phyloP scores from a whole-genome alignment of 495 filamentous ascomycete species.

The Neohortaea acidophila region DNA sequence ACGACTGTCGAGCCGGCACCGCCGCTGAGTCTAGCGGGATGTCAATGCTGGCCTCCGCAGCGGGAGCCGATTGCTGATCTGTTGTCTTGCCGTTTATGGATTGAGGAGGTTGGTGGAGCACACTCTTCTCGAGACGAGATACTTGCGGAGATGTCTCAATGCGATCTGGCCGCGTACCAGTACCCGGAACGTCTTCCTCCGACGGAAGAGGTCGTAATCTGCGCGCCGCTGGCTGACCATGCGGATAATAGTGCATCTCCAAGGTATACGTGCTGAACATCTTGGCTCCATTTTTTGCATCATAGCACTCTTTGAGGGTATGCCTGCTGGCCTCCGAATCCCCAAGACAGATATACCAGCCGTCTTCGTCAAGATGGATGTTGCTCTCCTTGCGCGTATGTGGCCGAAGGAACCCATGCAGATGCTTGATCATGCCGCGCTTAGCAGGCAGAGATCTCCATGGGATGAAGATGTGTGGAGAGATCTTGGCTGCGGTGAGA shows the following conservation, averaged over 20 bases:
- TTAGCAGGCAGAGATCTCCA: conserved; percentile 2
- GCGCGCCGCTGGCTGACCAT: conserved; percentile 1
- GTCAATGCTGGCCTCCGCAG: too few species aligned
- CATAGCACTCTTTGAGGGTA: conserved; percentile 1
- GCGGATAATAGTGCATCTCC: not conserved
- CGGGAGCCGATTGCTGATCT: too few species aligned
- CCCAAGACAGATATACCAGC: conserved; percentile 14
- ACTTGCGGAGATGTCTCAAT: too few species aligned
- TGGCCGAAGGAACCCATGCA: not conserved
- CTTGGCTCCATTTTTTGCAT: not conserved
- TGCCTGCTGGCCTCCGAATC: conserved; percentile 1
- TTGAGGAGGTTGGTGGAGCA: too few species aligned
- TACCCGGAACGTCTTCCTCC: too few species aligned
- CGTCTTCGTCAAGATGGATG: conserved; percentile 17
- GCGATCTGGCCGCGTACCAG: too few species aligned
- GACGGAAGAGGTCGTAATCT: not conserved
- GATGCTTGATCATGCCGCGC: not conserved
- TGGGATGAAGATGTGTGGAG: conserved; percentile 15
- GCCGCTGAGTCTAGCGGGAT: not conserved
- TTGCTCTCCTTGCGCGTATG: not conserved
- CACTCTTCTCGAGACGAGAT: too few species aligned
- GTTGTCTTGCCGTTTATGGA: too few species aligned
- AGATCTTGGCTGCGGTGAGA: not conserved
- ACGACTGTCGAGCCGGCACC: not conserved
- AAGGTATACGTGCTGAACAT: conserved; percentile 5